Base-by-base conservation (phyloP, 1,139 yeast genomes). In the Wickerhamiella pararugosa region DNA sequence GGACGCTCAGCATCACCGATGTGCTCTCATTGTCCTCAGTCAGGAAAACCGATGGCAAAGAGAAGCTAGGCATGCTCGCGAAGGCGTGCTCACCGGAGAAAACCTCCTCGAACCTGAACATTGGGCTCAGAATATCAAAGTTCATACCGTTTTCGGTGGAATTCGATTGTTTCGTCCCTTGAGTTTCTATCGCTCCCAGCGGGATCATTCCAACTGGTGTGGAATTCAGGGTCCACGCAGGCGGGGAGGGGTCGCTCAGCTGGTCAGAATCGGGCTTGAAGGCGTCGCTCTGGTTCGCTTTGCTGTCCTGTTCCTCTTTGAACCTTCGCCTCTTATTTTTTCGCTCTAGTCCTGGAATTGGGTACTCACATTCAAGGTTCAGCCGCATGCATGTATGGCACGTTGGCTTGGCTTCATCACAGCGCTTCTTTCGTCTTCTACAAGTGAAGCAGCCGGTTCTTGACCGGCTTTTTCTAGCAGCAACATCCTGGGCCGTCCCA, bases 371-470 rank as follows among this genome's bases (percentile, higher is more conserved):
- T 29, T 63, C 66, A 39, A 75, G 64, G 2, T 67, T 63, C 29
- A 78, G 58, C 45, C 86, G 59, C 5, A 53, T 45, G 56, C 86
- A 78, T 44, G 78, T 82, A 0, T 64, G 56, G 53, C 90, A 79
- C 2, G 55, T 53, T 2, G 90, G 90, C 44, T 66, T 66, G 1
- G 56, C 56, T 54, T 79, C 90, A 53, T 79, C 75, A 53, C 90
- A 79, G 50, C 82, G 73, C 58, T 79, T 79, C 65, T 79, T 79
- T 34, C 90, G 61, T 38, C 70, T 67, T 46, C 83, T 73, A 53
- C 90, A 79, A 0, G 86, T 77, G 37, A 77, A 59, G 55, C 90
- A 79, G 0, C 90, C 90, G 49, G 65, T 66, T 41, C 65, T 54
- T n/a, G 64, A 58, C 29, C 64, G 50, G 15, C 11, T 25, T 25